phyloP scores from a whole-genome alignment of 2,329 filamentous ascomycete genomes.

The Chrysoporthe cubensis region DNA sequence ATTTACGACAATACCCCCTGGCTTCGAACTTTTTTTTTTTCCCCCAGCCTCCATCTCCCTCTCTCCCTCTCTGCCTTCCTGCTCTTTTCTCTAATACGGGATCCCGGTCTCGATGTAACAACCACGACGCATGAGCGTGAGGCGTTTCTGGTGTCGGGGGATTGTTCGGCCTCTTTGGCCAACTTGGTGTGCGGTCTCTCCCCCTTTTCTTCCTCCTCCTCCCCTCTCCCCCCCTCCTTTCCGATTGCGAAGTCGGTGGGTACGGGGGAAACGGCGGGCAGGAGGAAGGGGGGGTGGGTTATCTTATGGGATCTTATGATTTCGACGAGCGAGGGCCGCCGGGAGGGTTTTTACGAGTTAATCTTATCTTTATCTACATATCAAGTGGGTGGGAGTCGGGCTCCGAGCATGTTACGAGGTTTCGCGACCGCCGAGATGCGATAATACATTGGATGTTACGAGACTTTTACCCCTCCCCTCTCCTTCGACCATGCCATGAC shows the following conservation, averaged over 20 bases:
- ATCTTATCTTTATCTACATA: too few relatives aligned
- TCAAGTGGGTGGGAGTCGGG: too few relatives aligned
- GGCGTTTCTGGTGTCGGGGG: constrained; percentile 22
- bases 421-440: too few relatives aligned
- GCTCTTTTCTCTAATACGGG: constrained; percentile 9
- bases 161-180: not conserved
- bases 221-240: not conserved
- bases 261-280: not conserved
- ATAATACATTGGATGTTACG: too few relatives aligned
- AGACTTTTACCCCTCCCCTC: too few relatives aligned
- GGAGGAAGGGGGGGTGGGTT: not conserved
- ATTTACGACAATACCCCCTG: constrained; percentile 29
- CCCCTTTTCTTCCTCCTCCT: not conserved
- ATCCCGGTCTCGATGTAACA: constrained; percentile 10
- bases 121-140: constrained; percentile 25
- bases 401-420: too few relatives aligned
- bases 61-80: not conserved
- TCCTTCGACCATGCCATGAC: too few relatives aligned
- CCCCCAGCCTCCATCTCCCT: not conserved
- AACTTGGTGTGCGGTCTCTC: not conserved
- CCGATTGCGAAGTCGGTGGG: not conserved
- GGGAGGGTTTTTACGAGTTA: too few relatives aligned
- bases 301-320: not conserved
- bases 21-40: not conserved
- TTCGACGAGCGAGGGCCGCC: not conserved